These are phyloP conservation scores for Westerdykella sp. DNA, from an alignment of 2,329 filamentous ascomycete species.

Conservation along the genomic window DNA sequence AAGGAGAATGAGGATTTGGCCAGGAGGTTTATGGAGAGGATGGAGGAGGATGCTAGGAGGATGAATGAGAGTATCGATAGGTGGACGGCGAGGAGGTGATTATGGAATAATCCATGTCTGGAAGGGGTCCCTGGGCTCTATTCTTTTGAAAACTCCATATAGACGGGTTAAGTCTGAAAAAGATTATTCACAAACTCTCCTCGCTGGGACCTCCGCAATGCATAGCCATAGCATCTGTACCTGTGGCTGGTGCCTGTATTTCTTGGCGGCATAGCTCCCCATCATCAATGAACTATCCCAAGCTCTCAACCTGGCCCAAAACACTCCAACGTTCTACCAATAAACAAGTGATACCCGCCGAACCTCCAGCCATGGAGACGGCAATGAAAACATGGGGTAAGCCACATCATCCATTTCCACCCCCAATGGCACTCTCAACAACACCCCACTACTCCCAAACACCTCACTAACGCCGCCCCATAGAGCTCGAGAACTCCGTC, in stretches of 20 bases:
- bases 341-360: background rate
- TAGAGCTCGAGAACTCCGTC: slow-evolving; percentile 80
- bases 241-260: slow-evolving; percentile 19
- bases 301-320: slow-evolving; percentile 4
- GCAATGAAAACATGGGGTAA: slow-evolving; percentile 36
- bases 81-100: background rate
- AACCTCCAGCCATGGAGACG: slow-evolving; percentile 23
- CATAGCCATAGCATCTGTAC: no score
- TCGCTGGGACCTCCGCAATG: background rate
- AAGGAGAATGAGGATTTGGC: slow-evolving; percentile 85
- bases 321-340: background rate
- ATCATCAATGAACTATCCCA: slow-evolving; percentile 6
- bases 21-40: slow-evolving; percentile 83
- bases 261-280: slow-evolving; percentile 27
- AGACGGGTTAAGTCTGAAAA: background rate
- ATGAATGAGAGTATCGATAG: slow-evolving; percentile 57
- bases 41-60: slow-evolving; percentile 76
- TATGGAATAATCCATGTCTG: background rate
- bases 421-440: background rate
- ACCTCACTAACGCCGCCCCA: slow-evolving; percentile 11
- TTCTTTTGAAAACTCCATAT: no score
- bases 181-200: background rate
- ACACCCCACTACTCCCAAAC: background rate
- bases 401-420: slow-evolving; percentile 1
- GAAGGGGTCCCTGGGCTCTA: no score